These are phyloP conservation scores for Spergularia marina DNA, from an alignment of 148 eudicot species.

Conservation along the genomic window DNA sequence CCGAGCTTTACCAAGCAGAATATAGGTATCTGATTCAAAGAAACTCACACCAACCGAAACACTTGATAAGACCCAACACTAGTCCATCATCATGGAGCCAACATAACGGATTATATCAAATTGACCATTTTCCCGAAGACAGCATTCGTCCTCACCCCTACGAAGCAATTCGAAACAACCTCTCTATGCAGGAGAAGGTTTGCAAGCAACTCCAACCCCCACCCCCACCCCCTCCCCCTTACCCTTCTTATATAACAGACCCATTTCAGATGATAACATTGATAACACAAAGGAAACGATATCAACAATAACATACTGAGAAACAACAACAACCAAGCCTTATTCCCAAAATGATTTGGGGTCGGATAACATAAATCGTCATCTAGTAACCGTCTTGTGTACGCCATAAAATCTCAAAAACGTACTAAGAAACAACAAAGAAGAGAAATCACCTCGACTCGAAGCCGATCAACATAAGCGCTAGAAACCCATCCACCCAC, in stretches of 20 bases:
- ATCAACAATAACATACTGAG: neutral
- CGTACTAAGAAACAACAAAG: neutral
- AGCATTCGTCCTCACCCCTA: too few relatives aligned
- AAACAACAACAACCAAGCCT: too few relatives aligned
- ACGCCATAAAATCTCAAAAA: too few relatives aligned
- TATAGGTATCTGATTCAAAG: neutral
- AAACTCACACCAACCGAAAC: too few relatives aligned
- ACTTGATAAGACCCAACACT: neutral
- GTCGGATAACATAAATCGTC: too few relatives aligned
- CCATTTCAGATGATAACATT: neutral
- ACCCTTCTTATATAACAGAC: neutral
- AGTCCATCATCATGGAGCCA: neutral
- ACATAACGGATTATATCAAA: neutral
- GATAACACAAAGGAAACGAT: neutral
- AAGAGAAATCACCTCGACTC: conserved; percentile 57
- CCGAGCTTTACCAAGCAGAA: neutral
- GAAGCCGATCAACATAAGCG: conserved; percentile 80
- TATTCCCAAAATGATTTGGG: too few relatives aligned
- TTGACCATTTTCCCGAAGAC: too few relatives aligned
- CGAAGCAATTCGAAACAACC: too few relatives aligned
- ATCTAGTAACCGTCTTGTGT: too few relatives aligned
- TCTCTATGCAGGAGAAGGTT: too few relatives aligned
- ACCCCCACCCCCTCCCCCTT: too few relatives aligned
- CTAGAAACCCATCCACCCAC: conserved; percentile 83
- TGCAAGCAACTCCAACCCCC: too few relatives aligned